Evolutionary conservation across 2,329 filamentous ascomycete genomes (phyloP).

Genomic region (Aurifilum marmelostoma): DNA sequence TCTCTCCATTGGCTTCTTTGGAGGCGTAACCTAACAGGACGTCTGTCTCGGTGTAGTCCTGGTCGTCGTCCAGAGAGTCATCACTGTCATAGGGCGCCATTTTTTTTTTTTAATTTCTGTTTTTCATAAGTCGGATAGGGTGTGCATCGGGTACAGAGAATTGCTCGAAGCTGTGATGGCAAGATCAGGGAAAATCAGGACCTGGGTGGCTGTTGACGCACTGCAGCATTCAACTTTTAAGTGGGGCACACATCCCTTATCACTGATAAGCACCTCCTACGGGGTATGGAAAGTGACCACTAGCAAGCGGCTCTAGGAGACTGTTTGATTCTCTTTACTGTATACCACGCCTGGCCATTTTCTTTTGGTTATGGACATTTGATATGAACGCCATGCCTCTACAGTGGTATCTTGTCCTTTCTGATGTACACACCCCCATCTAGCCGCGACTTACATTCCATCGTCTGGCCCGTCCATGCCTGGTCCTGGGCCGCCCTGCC

Average conservation of each 20-base stretch:
- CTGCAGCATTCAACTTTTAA: slow-evolving; percentile 26
- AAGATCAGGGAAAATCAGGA: slow-evolving; percentile 25
- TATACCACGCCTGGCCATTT: slow-evolving; percentile 13
- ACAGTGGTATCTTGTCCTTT: slow-evolving; percentile 41
- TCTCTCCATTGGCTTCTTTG: slow-evolving; percentile 76
- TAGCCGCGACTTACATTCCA: slow-evolving; percentile 16
- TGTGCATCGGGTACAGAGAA: no score
- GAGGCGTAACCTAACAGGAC: slow-evolving; percentile 90
- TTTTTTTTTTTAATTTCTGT: slow-evolving; percentile 20
- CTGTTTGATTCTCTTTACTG: slow-evolving; percentile 12
- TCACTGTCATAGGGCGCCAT: slow-evolving; percentile 89
- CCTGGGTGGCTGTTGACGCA: background rate
- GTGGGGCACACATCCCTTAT: slow-evolving; percentile 24
- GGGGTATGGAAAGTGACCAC: background rate
- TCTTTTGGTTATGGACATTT: slow-evolving; percentile 21
- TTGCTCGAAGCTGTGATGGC: slow-evolving; percentile 9
- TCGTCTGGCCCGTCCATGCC: slow-evolving; percentile 66
- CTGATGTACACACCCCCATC: slow-evolving; percentile 22
- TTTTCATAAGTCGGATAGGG: background rate
- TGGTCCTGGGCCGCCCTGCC: slow-evolving; percentile 63
- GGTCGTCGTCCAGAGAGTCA: slow-evolving; percentile 71
- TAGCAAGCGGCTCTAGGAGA: background rate
- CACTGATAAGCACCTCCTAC: slow-evolving; percentile 21
- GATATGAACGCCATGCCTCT: slow-evolving; percentile 34
- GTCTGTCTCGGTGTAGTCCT: slow-evolving; percentile 77